These are phyloP conservation scores for Hura crepitans DNA, from an alignment of 441 rosid species.

Conservation along the genomic window DNA sequence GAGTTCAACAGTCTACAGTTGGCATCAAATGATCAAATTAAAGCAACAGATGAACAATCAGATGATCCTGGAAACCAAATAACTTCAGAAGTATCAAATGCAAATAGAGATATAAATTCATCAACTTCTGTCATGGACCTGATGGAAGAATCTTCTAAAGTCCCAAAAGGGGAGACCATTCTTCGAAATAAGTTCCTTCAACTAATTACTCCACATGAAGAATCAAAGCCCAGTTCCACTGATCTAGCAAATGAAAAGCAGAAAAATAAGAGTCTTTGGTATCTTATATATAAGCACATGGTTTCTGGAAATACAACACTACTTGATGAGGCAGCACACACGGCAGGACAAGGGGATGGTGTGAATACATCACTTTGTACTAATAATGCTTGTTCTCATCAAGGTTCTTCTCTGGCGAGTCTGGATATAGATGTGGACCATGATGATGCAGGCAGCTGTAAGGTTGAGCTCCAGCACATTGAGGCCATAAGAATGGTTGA, in stretches of 20 bases:
- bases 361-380: conserved; percentile 12
- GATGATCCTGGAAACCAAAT: conserved; percentile 17
- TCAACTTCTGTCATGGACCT: conserved; percentile 16
- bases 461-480: conserved; percentile 36
- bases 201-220: conserved; percentile 21
- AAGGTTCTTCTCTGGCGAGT: conserved; percentile 18
- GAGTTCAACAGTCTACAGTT: conserved; percentile 17
- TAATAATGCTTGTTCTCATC: conserved; percentile 13
- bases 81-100: conserved; percentile 10
- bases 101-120: conserved; percentile 15
- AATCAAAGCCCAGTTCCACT: conserved; percentile 29
- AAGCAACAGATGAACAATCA: conserved; percentile 21
- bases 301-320: conserved; percentile 40
- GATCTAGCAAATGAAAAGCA: conserved; percentile 39
- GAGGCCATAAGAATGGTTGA: conserved; percentile 82
- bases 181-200: conserved; percentile 20
- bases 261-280: conserved; percentile 63
- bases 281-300: conserved; percentile 75
- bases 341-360: conserved; percentile 33
- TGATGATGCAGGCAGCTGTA: conserved; percentile 27
- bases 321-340: conserved; percentile 31
- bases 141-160: conserved; percentile 19
- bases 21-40: conserved; percentile 16
- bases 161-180: conserved; percentile 24
- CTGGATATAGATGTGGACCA: conserved; percentile 21